Percentiles rank a stretch among this genome's conserved stretches.
These are phyloP conservation scores for Prunus kanzakura DNA, from an alignment of 306 rosid species.

Conservation along the genomic window DNA sequence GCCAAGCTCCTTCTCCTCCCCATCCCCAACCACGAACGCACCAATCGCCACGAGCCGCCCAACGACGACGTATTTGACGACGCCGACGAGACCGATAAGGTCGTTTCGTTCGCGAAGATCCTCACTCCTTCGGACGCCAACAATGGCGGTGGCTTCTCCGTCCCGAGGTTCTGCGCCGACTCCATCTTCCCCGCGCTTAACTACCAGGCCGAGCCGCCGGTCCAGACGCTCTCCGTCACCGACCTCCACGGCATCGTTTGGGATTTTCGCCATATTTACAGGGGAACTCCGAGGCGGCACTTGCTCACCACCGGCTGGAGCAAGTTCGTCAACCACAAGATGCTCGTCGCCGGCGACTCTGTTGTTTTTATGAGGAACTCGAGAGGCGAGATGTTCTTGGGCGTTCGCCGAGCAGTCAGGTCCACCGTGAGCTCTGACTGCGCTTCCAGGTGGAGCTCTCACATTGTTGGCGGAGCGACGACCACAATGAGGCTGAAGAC, in stretches of 20 bases:
- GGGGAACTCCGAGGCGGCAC: conserved; percentile 77
- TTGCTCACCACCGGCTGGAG: conserved; percentile 90
- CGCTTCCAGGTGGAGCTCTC: conserved; percentile 27
- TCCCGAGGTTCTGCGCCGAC: conserved; percentile 74
- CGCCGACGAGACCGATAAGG: conserved; percentile 7
- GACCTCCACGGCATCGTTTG: conserved; percentile 62
- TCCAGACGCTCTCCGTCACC: conserved; percentile 47
- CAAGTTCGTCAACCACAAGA: conserved; percentile 68
- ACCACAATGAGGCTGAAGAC: background rate
- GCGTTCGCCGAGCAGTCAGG: conserved; percentile 55
- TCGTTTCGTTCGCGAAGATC: conserved; percentile 54
- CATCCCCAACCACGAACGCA: background rate
- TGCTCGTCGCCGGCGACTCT: conserved; percentile 65
- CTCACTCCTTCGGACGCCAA: conserved; percentile 78
- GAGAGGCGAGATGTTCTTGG: conserved; percentile 40
- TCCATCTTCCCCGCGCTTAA: conserved; percentile 63
- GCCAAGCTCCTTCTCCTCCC: conserved; percentile 55
- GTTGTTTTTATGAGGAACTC: conserved; percentile 56
- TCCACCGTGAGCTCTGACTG: background rate
- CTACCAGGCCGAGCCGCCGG: conserved; percentile 53
- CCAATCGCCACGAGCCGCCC: background rate
- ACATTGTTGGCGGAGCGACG: conserved; percentile 15
- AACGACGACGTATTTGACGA: background rate
- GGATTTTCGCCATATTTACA: conserved; percentile 69
- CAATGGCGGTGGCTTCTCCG: conserved; percentile 83